These are phyloP conservation scores for Thelonectria olida DNA, from an alignment of 2,329 filamentous ascomycete species.

Conservation along the genomic window DNA sequence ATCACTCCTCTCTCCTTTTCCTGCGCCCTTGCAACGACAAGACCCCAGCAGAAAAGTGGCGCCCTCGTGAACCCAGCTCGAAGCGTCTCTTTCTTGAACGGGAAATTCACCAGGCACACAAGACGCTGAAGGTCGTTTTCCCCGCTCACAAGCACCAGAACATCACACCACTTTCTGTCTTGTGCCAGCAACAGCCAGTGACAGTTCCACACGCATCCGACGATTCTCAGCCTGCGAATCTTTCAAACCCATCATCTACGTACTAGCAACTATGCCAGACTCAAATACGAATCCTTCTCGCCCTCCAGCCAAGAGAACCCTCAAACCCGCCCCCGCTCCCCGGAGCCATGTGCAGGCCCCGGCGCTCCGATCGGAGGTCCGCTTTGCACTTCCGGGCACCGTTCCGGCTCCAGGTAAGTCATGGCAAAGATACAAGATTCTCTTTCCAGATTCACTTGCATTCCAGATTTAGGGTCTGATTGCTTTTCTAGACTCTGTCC, in stretches of 20 bases:
- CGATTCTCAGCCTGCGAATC: background rate
- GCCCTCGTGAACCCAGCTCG: background rate
- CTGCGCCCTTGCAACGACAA: background rate
- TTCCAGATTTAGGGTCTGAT: slow-evolving; percentile 1
- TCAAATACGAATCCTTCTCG: slow-evolving; percentile 19
- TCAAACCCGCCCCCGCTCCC: slow-evolving; percentile 39
- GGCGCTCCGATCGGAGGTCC: slow-evolving; percentile 39
- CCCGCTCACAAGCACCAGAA: background rate
- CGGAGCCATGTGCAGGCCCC: slow-evolving; percentile 38
- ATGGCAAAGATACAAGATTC: background rate
- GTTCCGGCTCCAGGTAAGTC: slow-evolving; percentile 38
- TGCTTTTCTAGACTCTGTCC: slow-evolving; percentile 33
- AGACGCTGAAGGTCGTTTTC: background rate
- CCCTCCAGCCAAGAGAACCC: slow-evolving; percentile 30
- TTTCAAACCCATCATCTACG: background rate
- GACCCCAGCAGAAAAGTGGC: slow-evolving; percentile 2
- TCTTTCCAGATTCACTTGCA: background rate
- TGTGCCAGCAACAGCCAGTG: background rate
- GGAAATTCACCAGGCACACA: background rate
- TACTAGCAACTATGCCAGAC: slow-evolving; percentile 29
- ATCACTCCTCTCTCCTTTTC: background rate
- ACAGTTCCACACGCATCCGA: background rate
- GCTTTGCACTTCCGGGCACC: slow-evolving; percentile 41
- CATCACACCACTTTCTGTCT: background rate
- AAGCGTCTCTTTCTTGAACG: background rate